Base-by-base conservation (phyloP, 345 rosid genomes). In the Dipteronia sinensis region DNA sequence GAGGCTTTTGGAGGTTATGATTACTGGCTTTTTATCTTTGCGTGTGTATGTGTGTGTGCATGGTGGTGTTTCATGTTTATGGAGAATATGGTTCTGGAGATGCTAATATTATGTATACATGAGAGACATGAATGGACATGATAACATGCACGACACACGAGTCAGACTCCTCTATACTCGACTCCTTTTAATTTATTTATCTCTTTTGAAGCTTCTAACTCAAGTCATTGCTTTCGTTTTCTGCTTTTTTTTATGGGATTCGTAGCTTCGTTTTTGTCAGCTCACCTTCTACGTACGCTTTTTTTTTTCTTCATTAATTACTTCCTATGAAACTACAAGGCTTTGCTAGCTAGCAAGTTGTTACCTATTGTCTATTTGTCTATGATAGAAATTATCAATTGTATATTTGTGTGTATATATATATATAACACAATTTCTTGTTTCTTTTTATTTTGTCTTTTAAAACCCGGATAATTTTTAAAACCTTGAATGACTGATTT, bases 1-100 rank as follows among this genome's bases (percentile, higher is more conserved):
- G 84, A 82, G 92, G 87, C 83, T 84, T 90, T 87, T 86, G 75
- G 83, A 67, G 79, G 89, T 69, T 79, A 81, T 79, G 90, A 89
- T 82, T 73, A 83, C 23, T 15, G 83, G 80, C 86, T 78, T 91
- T 87, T 86, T 90, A 88, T 91, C 85, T 55, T 87, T 72, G 92
- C 88, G 86, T 87, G 89, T 70, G 72, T 70, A 81, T 86, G 76
- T 71, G 82, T 86, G 87, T 74, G 77, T 69, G 85, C 80, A 75
- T 22, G 77, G 51, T 31, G 71, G 38, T 29, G 51, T 40, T 71
- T 15, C 38, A 10, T 23, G 38, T 34, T 34, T 34, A 34, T 34
- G 38, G 38, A 34, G 38, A 34, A 34, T 34, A 34, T 34, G 38
- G 38, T 34, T 4, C 38, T 4, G 38, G 38, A 34, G 38, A 34